phyloP scores from a whole-genome alignment of 305 asterid genomes.

The Fraxinus nigra region DNA sequence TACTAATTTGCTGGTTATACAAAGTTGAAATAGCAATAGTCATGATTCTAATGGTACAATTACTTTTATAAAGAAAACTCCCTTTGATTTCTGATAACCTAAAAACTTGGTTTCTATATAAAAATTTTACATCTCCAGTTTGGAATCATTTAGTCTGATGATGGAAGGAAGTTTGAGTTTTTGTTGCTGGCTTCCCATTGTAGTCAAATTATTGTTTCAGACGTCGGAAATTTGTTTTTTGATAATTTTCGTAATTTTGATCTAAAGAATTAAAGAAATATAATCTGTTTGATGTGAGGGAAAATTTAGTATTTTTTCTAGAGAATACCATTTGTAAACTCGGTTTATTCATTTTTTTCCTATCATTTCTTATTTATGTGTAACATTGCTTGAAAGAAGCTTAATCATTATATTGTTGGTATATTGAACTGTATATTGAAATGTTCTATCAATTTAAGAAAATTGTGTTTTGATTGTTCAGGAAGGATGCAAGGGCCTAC shows the following conservation, averaged over 20 bases:
- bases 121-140: no score
- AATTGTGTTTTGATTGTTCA: conserved; percentile 31
- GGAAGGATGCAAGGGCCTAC: conserved; percentile 98
- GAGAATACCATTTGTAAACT: not conserved
- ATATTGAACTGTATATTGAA: not conserved
- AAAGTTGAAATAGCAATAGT: no score
- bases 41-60: no score
- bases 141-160: no score
- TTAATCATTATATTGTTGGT: not conserved
- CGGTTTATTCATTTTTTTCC: not conserved
- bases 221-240: no score
- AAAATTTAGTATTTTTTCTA: not conserved
- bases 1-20: no score
- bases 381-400: not conserved
- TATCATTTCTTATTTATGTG: not conserved
- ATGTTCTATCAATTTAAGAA: conserved; percentile 14
- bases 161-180: no score
- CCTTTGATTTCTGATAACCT: no score
- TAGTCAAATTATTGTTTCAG: no score
- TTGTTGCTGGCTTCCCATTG: no score
- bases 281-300: not conserved
- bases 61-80: no score
- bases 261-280: not conserved
- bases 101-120: no score
- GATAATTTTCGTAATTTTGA: not conserved